Evolutionary conservation across 2,329 filamentous ascomycete genomes (phyloP).

Genomic region (Pezicula rhizophila): DNA sequence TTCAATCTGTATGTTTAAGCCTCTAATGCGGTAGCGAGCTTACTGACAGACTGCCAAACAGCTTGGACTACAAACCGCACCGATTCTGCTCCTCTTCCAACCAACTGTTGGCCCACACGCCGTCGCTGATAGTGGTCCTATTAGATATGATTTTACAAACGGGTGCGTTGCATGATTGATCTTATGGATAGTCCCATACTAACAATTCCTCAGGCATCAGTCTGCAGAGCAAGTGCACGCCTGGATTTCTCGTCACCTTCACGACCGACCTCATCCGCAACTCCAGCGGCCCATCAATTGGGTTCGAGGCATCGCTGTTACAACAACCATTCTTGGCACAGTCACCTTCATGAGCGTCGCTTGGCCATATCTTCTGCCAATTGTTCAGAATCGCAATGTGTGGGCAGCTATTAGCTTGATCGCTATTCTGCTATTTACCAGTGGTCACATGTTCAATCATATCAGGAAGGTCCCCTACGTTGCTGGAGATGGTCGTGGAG

Average conservation of each 20-base stretch:
- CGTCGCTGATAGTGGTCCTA: slow-evolving; percentile 58
- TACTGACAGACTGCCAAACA: slow-evolving; percentile 31
- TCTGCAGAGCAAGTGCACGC: slow-evolving; percentile 70
- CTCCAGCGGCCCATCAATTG: slow-evolving; percentile 85
- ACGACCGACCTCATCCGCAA: slow-evolving; percentile 70
- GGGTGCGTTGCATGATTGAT: slow-evolving; percentile 49
- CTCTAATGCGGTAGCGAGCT: neutral
- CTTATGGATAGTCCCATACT: slow-evolving; percentile 5
- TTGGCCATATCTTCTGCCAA: slow-evolving; percentile 71
- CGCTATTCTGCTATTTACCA: slow-evolving; percentile 84
- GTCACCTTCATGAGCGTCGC: slow-evolving; percentile 65
- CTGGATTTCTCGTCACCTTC: slow-evolving; percentile 75
- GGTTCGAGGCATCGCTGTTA: slow-evolving; percentile 61
- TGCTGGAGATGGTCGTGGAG: slow-evolving; percentile 74
- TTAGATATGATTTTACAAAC: slow-evolving; percentile 77
- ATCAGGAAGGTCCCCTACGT: slow-evolving; percentile 96
- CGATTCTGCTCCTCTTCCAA: slow-evolving; percentile 80
- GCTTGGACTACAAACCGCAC: slow-evolving; percentile 91
- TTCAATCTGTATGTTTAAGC: slow-evolving; percentile 65
- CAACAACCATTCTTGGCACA: slow-evolving; percentile 63
- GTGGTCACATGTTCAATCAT: slow-evolving; percentile 99
- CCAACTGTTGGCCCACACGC: slow-evolving; percentile 80
- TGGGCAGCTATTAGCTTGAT: slow-evolving; percentile 91
- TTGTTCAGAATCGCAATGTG: slow-evolving; percentile 84
- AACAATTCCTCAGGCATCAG: slow-evolving; percentile 49